Conservation (phyloP, 1,139 yeast species). For the Yamadazyma oceani region DNA sequence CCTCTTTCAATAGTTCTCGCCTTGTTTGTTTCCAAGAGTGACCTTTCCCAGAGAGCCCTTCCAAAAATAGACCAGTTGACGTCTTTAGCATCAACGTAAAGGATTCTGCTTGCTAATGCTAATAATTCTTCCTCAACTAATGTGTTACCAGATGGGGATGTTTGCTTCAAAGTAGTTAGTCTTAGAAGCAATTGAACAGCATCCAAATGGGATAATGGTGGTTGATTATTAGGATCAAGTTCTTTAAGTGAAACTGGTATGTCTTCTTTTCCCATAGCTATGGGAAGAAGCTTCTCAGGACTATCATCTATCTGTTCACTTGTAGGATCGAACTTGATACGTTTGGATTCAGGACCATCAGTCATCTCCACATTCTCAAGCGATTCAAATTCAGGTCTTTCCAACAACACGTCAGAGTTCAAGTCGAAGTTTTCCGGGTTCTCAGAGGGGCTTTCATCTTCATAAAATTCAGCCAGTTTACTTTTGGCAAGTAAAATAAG, state of each 20-base stretch:
- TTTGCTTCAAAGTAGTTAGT: conserved; percentile 61
- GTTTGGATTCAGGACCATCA: conserved; percentile 34
- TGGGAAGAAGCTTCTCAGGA: conserved; percentile 49
- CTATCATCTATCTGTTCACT: conserved; percentile 23
- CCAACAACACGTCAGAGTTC: conserved; percentile 78
- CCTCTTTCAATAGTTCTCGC: conserved; percentile 94
- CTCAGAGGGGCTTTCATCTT: conserved; percentile 15
- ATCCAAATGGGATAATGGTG: conserved; percentile 69
- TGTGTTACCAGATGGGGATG: conserved; percentile 69
- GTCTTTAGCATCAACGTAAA: conserved; percentile 48
- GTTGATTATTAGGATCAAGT: conserved; percentile 83
- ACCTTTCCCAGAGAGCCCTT: conserved; percentile 88
- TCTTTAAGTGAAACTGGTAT: conserved; percentile 57
- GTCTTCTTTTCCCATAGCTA: conserved; percentile 58
- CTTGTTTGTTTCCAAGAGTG: conserved; percentile 74
- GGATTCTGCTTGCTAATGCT: conserved; percentile 71
- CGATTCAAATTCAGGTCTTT: conserved; percentile 66
- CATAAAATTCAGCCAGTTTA: conserved; percentile 18
- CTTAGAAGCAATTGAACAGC: conserved; percentile 69
- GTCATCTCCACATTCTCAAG: conserved; percentile 49
- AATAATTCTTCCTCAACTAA: conserved; percentile 79
- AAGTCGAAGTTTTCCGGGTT: conserved; percentile 58
- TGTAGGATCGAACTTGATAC: conserved; percentile 41
- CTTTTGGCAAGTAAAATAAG: conserved; percentile 79
- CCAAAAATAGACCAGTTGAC: conserved; percentile 81